Evolutionary conservation across 2,329 filamentous ascomycete genomes (phyloP), one percentile per base, ranked within the genome.

Genomic region (Colletotrichum sp.): DNA sequence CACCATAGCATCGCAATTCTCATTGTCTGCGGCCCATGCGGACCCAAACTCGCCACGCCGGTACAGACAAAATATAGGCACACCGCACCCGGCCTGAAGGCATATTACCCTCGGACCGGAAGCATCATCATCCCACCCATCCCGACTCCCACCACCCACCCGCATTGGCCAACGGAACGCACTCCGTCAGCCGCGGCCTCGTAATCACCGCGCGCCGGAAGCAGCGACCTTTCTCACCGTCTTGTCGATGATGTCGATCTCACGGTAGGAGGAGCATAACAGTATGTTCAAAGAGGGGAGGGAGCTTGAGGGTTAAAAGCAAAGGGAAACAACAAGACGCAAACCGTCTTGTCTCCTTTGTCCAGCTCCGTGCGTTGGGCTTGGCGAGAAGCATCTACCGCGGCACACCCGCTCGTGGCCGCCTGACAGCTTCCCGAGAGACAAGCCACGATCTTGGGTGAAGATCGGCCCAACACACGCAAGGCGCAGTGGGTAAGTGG

Each of bases 241-340:
- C 59, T 62, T 12, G 18, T 24, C 28, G 18, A 30, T 15, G 28
- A 32, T 49, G 44, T 49, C 44, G 44, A 49, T 49, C 44, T 21
- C n/a, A 0, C 1, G 44, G 9, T 1, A 4, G 6, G 10, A 13
- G 44, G 1, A n/a, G 44, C 4, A 49, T 13, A 49, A 49, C 2
- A 49, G n/a, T 21, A 8, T 8, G 6, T 12, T 21, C n/a, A 49
- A 49, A 49, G 44, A 13, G 10, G 10, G 10, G n/a, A 44, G 18
- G 18, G n/a, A 49, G n/a, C 44, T 49, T 21, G 44, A 49, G 44
- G 44, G 44, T 49, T 13, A 49, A 49, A 49, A 49, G 44, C n/a
- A 49, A 21, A 13, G 44, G n/a, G 13, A 49, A 49, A 49, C 4
- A 49, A 49, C 44, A 49, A 49, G 18, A n/a, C 44, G 44, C 44